Base-by-base conservation (phyloP, 2,329 filamentous ascomycete species). In the Cercospora zeina region DNA sequence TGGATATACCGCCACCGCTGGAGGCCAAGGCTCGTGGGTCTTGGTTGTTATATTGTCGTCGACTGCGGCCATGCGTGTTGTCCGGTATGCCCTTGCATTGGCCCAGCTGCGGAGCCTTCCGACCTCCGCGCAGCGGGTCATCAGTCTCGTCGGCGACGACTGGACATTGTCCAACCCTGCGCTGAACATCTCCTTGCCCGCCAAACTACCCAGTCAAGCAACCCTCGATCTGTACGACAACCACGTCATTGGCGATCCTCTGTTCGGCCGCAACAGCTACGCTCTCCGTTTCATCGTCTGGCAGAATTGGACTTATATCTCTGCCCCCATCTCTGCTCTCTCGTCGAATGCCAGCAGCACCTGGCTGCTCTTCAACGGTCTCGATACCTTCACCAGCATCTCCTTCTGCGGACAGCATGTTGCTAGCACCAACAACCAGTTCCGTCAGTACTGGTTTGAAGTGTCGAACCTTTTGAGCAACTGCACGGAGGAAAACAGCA, bases 231-330 rank as follows among this genome's bases (percentile, higher is more conserved):
- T 88, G 1, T 79, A 78, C 45, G 78, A 79, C 24, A 81, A 80
- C 21, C 74, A 80, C 6, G 77, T 84, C 3, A 86, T 86, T 65
- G 79, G 78, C 61, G 75, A 83, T 71, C 80, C 76, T n/a, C 81
- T 85, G 60, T 80, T 80, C 67, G 84, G 82, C 1, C 72, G 85
- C 1, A 86, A 86, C 62, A 84, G 87, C 67, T 85, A 86, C 67
- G 77, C 85, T 59, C 77, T 85, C 14, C 80, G 84, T 24, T 87
- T 85, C 84, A 77, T 88, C 27, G 78, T 78, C n/a, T 76, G 78
- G 68, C 75, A 76, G 13, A 84, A 87, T 68, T 88, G 85, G 85
- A 87, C 83, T 0, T 88, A 87, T 68, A 82, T 79, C 0, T 81
- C 80, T n/a, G 74, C 72, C 7, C 74, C 75, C 0, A 73, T 87